A percentile compares a stretch with the other conserved stretches of the same genome.
phyloP scores from a whole-genome alignment of 495 filamentous ascomycete genomes.

The Tuber borchii region DNA sequence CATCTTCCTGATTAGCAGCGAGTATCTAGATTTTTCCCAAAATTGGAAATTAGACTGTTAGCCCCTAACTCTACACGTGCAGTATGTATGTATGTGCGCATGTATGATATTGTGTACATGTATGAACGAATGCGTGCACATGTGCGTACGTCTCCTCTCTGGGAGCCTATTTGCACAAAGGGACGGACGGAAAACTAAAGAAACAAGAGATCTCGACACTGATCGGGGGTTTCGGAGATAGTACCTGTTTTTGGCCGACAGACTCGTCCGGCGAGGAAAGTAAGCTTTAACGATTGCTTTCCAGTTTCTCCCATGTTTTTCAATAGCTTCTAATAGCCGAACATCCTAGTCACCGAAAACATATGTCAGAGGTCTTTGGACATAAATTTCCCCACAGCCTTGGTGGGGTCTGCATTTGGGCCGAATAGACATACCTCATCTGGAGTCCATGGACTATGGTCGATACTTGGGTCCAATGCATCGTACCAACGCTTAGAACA shows the following conservation, averaged over 20 bases:
- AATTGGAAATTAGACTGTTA: neutral
- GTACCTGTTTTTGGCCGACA: constrained; percentile 43
- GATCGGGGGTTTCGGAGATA: constrained; percentile 12
- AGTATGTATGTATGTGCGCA: neutral
- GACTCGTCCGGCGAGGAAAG: constrained; percentile 43
- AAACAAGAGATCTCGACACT: neutral
- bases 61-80: neutral
- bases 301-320: constrained; percentile 44
- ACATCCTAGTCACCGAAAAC: constrained; percentile 34
- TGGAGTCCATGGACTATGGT: constrained; percentile 44
- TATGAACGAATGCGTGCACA: neutral
- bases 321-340: constrained; percentile 42
- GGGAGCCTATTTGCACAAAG: neutral
- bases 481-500: constrained; percentile 47
- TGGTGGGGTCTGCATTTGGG: constrained; percentile 2
- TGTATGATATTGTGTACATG: neutral
- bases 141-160: too few relatives aligned
- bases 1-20: constrained; percentile 34
- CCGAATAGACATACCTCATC: constrained; percentile 42
- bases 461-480: constrained; percentile 45
- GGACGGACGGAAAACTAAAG: neutral
- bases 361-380: constrained; percentile 17
- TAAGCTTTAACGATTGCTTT: constrained; percentile 44
- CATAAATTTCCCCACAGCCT: neutral
- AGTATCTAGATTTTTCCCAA: constrained; percentile 20